Conservation (phyloP, 208 protist genomes). For the Trypanosoma melophagium region DNA sequence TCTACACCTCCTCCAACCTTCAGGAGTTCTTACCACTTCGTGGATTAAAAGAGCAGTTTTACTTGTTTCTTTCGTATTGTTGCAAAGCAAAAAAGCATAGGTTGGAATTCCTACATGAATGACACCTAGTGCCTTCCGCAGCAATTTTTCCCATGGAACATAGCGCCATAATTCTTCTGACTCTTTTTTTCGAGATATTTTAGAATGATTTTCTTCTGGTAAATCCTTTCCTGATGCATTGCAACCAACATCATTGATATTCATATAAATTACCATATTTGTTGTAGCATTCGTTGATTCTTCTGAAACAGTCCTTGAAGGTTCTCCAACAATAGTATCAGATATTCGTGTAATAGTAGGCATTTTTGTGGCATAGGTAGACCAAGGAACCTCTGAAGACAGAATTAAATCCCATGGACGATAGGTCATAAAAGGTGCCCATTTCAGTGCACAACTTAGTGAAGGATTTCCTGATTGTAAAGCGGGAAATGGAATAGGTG, state of each 20-base stretch:
- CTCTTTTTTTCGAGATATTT: background rate
- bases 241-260: constrained; percentile 15
- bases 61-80: background rate
- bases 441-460: constrained; percentile 16
- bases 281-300: background rate
- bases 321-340: background rate
- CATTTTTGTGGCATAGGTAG: background rate
- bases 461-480: background rate
- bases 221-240: background rate
- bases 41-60: constrained; percentile 23
- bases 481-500: constrained; percentile 20
- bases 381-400: constrained; percentile 20
- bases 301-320: background rate
- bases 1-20: background rate
- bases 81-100: constrained; percentile 15
- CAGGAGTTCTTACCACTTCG: background rate
- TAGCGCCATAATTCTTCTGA: constrained; percentile 15
- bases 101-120: constrained; percentile 21
- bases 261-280: constrained; percentile 23
- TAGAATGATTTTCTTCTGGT: background rate
- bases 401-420: constrained; percentile 28
- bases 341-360: constrained; percentile 22
- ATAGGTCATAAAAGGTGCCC: constrained; percentile 21
- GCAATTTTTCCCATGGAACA: constrained; percentile 17
- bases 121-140: constrained; percentile 11